phyloP scores from a whole-genome alignment of 371 early-diverging fungal genomes.

The Cokeromyces recurvatus region DNA sequence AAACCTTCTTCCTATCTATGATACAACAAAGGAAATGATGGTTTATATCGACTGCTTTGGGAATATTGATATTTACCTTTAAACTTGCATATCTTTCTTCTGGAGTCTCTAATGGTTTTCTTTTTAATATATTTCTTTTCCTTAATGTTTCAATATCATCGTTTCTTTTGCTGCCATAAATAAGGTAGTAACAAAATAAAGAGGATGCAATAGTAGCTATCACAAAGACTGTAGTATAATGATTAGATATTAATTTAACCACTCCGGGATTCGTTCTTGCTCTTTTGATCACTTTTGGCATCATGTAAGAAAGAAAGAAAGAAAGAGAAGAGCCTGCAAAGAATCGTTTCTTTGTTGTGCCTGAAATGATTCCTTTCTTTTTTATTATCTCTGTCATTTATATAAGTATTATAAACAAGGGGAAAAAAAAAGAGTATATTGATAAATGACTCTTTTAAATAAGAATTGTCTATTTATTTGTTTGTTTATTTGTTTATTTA shows the following conservation, averaged over 20 bases:
- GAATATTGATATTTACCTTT: conserved; percentile 1
- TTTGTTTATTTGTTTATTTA: too few species aligned
- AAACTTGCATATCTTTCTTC: conserved; percentile 23
- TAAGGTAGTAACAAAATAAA: conserved; percentile 1
- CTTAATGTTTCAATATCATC: conserved; percentile 1
- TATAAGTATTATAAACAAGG: too few species aligned
- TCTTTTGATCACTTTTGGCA: conserved; percentile 1
- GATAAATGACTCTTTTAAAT: too few species aligned
- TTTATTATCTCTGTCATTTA: too few species aligned
- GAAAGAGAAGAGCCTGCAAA: conserved; percentile 10
- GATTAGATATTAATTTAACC: too few species aligned
- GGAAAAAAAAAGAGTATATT: too few species aligned
- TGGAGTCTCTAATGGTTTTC: conserved; percentile 11
- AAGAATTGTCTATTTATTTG: too few species aligned
- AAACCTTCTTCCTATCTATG: conserved; percentile 8
- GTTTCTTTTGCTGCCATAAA: too few species aligned
- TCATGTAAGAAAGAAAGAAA: conserved; percentile 9
- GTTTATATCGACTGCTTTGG: neutral
- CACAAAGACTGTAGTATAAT: neutral
- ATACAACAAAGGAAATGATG: neutral
- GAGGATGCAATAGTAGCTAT: conserved; percentile 6
- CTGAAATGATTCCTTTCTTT: conserved; percentile 1
- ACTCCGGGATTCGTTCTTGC: too few species aligned
- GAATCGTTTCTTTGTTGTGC: conserved; percentile 8
- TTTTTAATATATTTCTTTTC: conserved; percentile 4